Conservation (phyloP, 352 stramenopile genomes). For the Phytophthora pistaciae region DNA sequence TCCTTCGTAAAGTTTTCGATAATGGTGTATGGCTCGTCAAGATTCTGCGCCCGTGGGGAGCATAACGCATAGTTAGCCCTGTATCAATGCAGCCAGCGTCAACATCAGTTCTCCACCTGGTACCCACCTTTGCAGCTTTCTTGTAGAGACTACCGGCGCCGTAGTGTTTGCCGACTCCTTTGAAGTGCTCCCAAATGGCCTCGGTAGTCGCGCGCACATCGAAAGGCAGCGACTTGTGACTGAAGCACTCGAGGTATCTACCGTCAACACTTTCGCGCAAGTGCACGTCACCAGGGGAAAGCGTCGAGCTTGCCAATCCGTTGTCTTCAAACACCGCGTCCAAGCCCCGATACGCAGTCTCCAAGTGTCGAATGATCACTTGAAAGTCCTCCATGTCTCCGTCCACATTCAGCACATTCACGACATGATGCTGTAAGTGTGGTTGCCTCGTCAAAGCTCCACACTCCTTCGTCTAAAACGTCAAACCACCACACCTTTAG, state of each 20-base stretch:
- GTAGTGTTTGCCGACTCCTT: neutral
- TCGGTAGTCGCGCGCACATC: neutral
- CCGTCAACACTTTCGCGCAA: neutral
- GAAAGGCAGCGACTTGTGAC: neutral
- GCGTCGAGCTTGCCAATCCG: neutral
- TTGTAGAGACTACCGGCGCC: neutral
- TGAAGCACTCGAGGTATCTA: conserved; percentile 1
- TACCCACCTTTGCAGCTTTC: neutral
- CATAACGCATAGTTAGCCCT: neutral
- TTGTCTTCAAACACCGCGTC: conserved; percentile 2
- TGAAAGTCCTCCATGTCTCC: conserved; percentile 3
- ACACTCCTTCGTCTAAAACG: neutral
- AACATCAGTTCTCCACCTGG: neutral
- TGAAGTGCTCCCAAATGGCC: neutral
- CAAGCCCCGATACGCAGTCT: neutral
- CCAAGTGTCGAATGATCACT: neutral
- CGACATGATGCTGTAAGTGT: neutral
- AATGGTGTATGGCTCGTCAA: neutral
- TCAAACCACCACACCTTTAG: neutral
- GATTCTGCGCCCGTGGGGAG: neutral
- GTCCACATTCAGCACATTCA: neutral
- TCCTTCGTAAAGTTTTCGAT: conserved; percentile 7
- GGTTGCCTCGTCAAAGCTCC: neutral
- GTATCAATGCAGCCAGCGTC: neutral
- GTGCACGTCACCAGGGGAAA: neutral